These are phyloP conservation scores for Trametes hirsuta DNA, from an alignment of 1,284 basidiomycete species.

Conservation along the genomic window DNA sequence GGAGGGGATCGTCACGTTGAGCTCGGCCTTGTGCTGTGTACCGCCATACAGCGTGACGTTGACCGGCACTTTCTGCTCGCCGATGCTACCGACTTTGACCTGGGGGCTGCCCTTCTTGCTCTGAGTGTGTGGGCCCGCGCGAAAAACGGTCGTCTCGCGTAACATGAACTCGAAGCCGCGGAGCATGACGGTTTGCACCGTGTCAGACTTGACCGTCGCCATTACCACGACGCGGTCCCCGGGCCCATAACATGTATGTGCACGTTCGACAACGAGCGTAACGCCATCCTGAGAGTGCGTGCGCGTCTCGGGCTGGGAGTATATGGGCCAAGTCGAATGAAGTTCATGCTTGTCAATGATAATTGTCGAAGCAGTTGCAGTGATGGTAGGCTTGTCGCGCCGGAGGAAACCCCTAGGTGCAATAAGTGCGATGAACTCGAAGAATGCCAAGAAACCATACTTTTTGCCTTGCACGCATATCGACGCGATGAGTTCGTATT, in stretches of 20 bases:
- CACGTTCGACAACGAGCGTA: conserved; percentile 74
- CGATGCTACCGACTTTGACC: conserved; percentile 53
- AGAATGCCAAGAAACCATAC: not conserved
- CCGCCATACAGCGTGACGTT: conserved; percentile 75
- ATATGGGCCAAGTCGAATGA: conserved; percentile 89
- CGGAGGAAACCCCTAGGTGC: conserved; percentile 70
- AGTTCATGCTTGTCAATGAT: conserved; percentile 89
- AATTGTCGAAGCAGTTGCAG: conserved; percentile 65
- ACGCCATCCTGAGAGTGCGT: conserved; percentile 67
- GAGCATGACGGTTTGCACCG: conserved; percentile 61
- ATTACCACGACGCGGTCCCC: conserved; percentile 77
- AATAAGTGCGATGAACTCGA: not conserved
- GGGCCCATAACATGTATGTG: conserved; percentile 79
- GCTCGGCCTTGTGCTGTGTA: conserved; percentile 67
- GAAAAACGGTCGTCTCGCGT: conserved; percentile 73
- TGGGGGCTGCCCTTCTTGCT: conserved; percentile 63
- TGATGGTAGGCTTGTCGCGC: conserved; percentile 62
- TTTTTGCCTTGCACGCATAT: conserved; percentile 66
- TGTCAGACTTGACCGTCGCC: conserved; percentile 74
- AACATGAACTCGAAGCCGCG: conserved; percentile 82
- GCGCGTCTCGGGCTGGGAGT: conserved; percentile 78
- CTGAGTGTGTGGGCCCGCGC: conserved; percentile 54
- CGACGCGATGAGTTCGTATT: conserved; percentile 85
- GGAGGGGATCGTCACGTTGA: conserved; percentile 67
- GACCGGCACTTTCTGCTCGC: conserved; percentile 70